phyloP scores from a whole-genome alignment of 1,284 basidiomycete genomes.

The Gomphus bonarii region DNA sequence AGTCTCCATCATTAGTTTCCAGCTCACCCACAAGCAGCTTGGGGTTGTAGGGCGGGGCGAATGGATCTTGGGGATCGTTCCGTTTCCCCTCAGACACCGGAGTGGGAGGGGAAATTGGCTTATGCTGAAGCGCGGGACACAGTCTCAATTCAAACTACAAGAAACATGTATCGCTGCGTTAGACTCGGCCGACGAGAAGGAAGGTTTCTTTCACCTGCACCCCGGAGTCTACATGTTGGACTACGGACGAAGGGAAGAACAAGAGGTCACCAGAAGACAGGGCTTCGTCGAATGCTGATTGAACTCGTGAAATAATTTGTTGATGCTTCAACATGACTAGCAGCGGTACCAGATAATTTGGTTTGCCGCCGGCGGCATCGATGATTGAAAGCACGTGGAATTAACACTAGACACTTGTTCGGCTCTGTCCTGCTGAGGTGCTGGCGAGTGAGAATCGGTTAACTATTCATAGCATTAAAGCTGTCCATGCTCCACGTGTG shows the following conservation, averaged over 20 bases:
- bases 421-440: no score
- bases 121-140: slow-evolving; percentile 74
- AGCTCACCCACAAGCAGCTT: slow-evolving; percentile 68
- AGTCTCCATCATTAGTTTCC: slow-evolving; percentile 49
- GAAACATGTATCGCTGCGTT: not conserved
- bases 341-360: no score
- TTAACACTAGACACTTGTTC: no score
- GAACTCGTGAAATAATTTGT: slow-evolving; percentile 52
- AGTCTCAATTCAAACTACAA: slow-evolving; percentile 69
- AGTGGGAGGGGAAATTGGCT: slow-evolving; percentile 39
- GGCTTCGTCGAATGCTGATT: slow-evolving; percentile 50
- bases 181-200: not conserved
- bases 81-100: slow-evolving; percentile 17
- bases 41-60: slow-evolving; percentile 69
- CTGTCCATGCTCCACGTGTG: no score
- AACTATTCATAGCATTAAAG: no score
- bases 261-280: slow-evolving; percentile 57
- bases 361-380: no score
- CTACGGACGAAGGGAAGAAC: slow-evolving; percentile 65
- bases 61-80: slow-evolving; percentile 47
- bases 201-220: slow-evolving; percentile 39
- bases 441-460: no score
- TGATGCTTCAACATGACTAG: slow-evolving; percentile 18
- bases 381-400: no score
- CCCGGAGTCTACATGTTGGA: slow-evolving; percentile 46